These are phyloP conservation scores for Metschnikowia lachancei DNA, from an alignment of 805 yeast genomes.

Conservation along the genomic window DNA sequence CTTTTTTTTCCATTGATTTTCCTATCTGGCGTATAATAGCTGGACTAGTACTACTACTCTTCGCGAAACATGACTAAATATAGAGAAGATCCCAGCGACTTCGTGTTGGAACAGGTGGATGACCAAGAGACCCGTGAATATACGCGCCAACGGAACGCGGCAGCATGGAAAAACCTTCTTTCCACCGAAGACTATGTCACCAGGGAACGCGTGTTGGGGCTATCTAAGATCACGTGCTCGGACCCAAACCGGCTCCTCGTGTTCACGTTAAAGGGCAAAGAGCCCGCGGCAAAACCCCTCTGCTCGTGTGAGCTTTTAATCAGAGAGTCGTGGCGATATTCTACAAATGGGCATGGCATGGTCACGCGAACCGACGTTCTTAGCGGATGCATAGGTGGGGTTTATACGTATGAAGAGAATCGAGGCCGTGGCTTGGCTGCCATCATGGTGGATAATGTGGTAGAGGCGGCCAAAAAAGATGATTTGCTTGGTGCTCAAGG, in stretches of 20 bases:
- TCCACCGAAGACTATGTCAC: constrained; percentile 32
- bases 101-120: constrained; percentile 19
- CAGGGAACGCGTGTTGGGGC: constrained; percentile 33
- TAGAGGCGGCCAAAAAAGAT: constrained; percentile 24
- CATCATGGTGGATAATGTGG: constrained; percentile 39
- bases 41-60: background rate
- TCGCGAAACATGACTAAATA: constrained; percentile 5
- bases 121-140: constrained; percentile 28
- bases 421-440: constrained; percentile 39
- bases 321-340: constrained; percentile 30
- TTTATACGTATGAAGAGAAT: constrained; percentile 36
- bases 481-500: constrained; percentile 31
- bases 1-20: no score
- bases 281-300: constrained; percentile 23
- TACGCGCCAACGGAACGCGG: constrained; percentile 35
- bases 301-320: constrained; percentile 37
- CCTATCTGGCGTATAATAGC: no score
- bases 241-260: constrained; percentile 23
- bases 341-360: constrained; percentile 12
- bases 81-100: constrained; percentile 12
- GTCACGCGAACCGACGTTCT: constrained; percentile 21
- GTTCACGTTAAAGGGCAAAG: constrained; percentile 24
- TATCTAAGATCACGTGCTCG: constrained; percentile 21
- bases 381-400: constrained; percentile 43
- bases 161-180: constrained; percentile 38